Conservation (phyloP, 2,329 filamentous ascomycete species). For the Leptodontidium sp. region DNA sequence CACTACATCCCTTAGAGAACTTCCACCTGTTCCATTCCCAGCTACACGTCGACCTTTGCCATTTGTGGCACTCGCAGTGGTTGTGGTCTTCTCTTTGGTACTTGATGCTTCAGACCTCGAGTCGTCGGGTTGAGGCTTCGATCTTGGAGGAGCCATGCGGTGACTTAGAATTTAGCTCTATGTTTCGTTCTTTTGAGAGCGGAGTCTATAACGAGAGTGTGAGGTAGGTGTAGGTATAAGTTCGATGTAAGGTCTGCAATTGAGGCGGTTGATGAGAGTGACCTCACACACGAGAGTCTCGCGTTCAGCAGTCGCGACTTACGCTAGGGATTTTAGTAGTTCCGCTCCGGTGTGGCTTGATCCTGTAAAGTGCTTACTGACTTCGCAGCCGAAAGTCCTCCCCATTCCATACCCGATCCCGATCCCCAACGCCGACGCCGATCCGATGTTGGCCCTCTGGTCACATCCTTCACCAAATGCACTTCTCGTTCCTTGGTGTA, state of each 20-base stretch:
- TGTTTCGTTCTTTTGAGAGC: background rate
- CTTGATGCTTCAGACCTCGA: constrained; percentile 49
- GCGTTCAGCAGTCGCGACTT: background rate
- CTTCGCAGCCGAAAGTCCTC: background rate
- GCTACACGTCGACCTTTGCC: constrained; percentile 45
- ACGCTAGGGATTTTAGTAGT: background rate
- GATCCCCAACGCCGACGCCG: background rate
- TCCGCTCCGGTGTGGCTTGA: background rate
- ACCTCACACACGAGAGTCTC: background rate
- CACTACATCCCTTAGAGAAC: constrained; percentile 44
- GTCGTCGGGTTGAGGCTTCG: constrained; percentile 46
- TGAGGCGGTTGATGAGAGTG: background rate
- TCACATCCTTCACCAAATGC: background rate
- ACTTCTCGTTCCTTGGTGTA: background rate
- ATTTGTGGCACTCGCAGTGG: constrained; percentile 34
- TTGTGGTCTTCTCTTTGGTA: constrained; percentile 47
- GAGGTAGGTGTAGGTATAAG: background rate
- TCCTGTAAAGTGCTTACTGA: too few species aligned
- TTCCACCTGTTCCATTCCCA: constrained; percentile 36
- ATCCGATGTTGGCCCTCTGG: background rate
- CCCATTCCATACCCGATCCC: background rate
- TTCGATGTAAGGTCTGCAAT: background rate
- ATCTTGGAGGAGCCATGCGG: constrained; percentile 45
- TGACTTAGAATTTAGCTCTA: background rate
- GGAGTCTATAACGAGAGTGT: background rate